phyloP scores from a whole-genome alignment of 805 yeast species.

The Myxozyma udenii region DNA sequence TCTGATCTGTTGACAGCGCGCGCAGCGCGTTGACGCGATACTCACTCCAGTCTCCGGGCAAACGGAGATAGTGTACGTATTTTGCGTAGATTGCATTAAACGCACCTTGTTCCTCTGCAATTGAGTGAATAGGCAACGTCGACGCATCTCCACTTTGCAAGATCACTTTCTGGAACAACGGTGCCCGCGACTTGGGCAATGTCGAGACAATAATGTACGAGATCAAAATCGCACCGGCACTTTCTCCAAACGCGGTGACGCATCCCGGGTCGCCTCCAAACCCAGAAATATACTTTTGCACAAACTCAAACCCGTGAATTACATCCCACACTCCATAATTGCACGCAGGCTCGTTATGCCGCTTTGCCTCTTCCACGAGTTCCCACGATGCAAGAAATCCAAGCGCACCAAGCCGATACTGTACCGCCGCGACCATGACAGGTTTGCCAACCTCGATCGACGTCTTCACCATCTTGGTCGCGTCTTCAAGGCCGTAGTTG shows the following conservation, averaged over 20 bases:
- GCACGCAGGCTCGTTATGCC: slow-evolving; percentile 23
- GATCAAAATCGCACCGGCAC: slow-evolving; percentile 39
- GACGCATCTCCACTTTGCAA: slow-evolving; percentile 18
- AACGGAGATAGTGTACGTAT: neutral
- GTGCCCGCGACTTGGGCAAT: neutral
- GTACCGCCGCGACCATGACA: slow-evolving; percentile 41
- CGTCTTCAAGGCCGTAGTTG: slow-evolving; percentile 24
- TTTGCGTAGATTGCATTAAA: slow-evolving; percentile 6
- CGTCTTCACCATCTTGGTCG: slow-evolving; percentile 17
- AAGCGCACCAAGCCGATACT: slow-evolving; percentile 44
- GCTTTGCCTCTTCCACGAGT: slow-evolving; percentile 37
- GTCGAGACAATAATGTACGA: slow-evolving; percentile 3
- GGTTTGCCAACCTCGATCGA: slow-evolving; percentile 32
- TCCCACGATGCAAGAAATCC: slow-evolving; percentile 45
- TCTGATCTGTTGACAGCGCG: slow-evolving; percentile 1
- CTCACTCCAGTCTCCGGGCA: neutral
- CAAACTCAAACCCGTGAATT: slow-evolving; percentile 41
- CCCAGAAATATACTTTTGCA: slow-evolving; percentile 39
- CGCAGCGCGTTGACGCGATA: slow-evolving; percentile 7
- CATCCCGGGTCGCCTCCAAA: slow-evolving; percentile 47
- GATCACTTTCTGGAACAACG: slow-evolving; percentile 14
- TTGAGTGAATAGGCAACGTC: slow-evolving; percentile 1
- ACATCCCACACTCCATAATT: slow-evolving; percentile 47
- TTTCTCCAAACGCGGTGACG: slow-evolving; percentile 45
- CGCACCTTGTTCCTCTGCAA: slow-evolving; percentile 17